These are phyloP conservation scores for Chytriomyces confervae DNA, from an alignment of 192 early-diverging fungal species.

Conservation along the genomic window DNA sequence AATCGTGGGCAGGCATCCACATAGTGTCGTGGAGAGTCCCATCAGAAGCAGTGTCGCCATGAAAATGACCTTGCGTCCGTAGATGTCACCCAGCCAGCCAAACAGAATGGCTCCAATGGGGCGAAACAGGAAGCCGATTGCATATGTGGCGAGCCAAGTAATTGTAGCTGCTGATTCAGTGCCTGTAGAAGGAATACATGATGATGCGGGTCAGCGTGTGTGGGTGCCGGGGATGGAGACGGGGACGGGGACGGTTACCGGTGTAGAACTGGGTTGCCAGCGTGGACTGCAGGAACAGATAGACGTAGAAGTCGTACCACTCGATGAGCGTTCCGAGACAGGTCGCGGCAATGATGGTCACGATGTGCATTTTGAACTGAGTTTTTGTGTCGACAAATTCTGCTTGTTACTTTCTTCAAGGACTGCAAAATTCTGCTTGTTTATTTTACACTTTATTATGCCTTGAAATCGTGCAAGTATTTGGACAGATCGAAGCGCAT, in stretches of 20 bases:
- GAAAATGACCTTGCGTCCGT: conserved; percentile 43
- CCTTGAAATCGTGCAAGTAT: conserved; percentile 47
- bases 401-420: background rate
- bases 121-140: conserved; percentile 42
- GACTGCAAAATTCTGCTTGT: background rate
- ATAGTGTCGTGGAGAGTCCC: conserved; percentile 39
- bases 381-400: background rate
- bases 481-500: conserved; percentile 80
- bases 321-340: conserved; percentile 39
- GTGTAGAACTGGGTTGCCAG: conserved; percentile 25
- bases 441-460: background rate
- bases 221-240: background rate
- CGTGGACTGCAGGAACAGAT: conserved; percentile 17
- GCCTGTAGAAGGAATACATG: background rate
- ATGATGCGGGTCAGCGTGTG: background rate
- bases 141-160: conserved; percentile 30
- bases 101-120: conserved; percentile 43
- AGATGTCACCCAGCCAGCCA: conserved; percentile 39
- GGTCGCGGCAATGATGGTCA: conserved; percentile 15
- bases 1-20: conserved; percentile 43
- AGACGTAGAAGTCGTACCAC: conserved; percentile 39
- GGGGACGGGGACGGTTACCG: background rate
- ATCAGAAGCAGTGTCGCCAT: conserved; percentile 34
- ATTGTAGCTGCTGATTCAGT: conserved; percentile 1
- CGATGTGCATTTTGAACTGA: background rate